phyloP scores from a whole-genome alignment of 2,329 filamentous ascomycete species.

The Fusarium tupiense region DNA sequence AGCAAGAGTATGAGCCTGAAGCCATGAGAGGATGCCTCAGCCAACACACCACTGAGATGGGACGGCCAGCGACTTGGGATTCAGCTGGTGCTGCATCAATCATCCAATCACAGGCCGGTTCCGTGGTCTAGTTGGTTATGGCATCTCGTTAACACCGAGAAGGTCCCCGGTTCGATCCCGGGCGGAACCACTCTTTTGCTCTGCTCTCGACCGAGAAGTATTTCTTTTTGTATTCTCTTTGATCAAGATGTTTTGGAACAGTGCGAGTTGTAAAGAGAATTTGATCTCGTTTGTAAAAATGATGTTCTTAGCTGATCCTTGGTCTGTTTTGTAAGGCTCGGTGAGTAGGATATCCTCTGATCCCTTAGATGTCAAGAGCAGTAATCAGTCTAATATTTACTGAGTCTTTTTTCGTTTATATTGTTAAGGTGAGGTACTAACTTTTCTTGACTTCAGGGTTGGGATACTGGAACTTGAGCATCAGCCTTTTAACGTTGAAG shows the following conservation, averaged over 20 bases:
- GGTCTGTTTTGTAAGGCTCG: accelerated
- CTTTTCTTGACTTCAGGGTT: too few relatives aligned
- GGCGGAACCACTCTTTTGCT: slow-evolving; percentile 9
- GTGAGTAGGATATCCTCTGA: too few relatives aligned
- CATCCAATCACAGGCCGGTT: slow-evolving; percentile 10
- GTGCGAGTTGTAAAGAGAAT: neutral
- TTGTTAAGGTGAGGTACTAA: accelerated
- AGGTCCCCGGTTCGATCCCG: slow-evolving; percentile 10
- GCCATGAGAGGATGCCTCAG: accelerated
- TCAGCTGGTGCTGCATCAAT: accelerated
- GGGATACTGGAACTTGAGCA: too few relatives aligned
- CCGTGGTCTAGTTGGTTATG: slow-evolving; percentile 8
- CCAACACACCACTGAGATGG: accelerated
- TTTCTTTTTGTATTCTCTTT: accelerated
- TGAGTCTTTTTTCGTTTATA: too few relatives aligned
- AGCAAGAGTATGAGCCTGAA: accelerated
- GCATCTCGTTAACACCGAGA: slow-evolving; percentile 3
- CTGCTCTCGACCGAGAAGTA: accelerated
- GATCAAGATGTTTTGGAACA: accelerated
- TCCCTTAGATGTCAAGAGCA: accelerated
- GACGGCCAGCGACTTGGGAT: accelerated
- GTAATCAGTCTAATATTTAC: accelerated
- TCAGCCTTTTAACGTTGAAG: too few relatives aligned
- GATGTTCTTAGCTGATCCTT: accelerated
- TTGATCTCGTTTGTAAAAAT: accelerated